phyloP scores from a whole-genome alignment of 2,329 filamentous ascomycete genomes.

The Alternaria postmessia region DNA sequence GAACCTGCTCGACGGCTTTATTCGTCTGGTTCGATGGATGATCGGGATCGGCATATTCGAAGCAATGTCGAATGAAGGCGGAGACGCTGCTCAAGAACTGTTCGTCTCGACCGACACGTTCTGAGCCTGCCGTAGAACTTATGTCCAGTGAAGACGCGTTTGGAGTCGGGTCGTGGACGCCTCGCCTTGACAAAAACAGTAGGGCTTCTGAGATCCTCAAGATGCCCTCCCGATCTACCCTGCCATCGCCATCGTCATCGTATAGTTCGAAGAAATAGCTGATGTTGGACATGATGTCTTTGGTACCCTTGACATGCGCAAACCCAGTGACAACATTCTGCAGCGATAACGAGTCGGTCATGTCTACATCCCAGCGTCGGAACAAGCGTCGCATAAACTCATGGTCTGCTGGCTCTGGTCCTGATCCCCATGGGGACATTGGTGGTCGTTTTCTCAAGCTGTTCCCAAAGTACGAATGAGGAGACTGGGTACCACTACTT shows the following conservation, averaged over 20 bases:
- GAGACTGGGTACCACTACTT: constrained; percentile 59
- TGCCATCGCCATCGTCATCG: constrained; percentile 89
- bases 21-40: constrained; percentile 66
- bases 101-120: constrained; percentile 73
- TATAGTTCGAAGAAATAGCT: constrained; percentile 98
- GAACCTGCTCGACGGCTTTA: constrained; percentile 37
- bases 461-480: constrained; percentile 65
- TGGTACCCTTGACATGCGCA: constrained; percentile 88
- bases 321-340: constrained; percentile 93
- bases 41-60: constrained; percentile 97
- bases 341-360: constrained; percentile 78
- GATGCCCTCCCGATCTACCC: constrained; percentile 93
- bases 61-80: constrained; percentile 93
- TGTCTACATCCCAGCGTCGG: constrained; percentile 84
- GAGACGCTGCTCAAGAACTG: constrained; percentile 91
- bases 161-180: constrained; percentile 79
- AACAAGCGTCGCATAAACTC: constrained; percentile 93
- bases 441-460: constrained; percentile 52
- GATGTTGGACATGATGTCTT: constrained; percentile 97
- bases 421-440: constrained; percentile 65
- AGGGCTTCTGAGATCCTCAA: constrained; percentile 92
- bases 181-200: constrained; percentile 88
- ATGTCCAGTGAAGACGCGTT: constrained; percentile 66
- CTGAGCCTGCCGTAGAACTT: constrained; percentile 46
- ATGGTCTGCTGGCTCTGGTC: constrained; percentile 82